A percentile compares a stretch with the other conserved stretches of the same genome.
Evolutionary conservation across 257 asterid species (phyloP).

Genomic region (Perilla frutescens): DNA sequence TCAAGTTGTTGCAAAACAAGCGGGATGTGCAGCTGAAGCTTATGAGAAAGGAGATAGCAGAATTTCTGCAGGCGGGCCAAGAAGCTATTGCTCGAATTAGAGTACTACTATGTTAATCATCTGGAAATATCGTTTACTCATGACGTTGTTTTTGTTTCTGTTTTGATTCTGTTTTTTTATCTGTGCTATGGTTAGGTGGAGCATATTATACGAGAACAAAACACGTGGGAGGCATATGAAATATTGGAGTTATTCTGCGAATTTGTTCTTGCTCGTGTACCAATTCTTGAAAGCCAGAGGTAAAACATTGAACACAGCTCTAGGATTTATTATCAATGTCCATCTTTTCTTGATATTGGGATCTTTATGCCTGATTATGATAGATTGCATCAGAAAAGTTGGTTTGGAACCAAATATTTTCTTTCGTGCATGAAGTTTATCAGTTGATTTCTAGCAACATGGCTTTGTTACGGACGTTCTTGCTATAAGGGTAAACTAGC

Average conservation of each 20-base stretch:
- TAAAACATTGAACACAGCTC: constrained; percentile 31
- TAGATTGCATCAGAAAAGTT: neutral
- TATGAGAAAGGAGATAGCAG: constrained; percentile 91
- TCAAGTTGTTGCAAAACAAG: constrained; percentile 89
- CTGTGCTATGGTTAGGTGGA: constrained; percentile 66
- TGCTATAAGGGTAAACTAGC: no score
- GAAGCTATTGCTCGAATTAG: constrained; percentile 91
- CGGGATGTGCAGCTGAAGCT: constrained; percentile 77
- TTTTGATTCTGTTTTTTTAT: constrained; percentile 7
- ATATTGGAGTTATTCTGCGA: constrained; percentile 83
- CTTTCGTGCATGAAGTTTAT: constrained; percentile 13
- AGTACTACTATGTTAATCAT: constrained; percentile 44
- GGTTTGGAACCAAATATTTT: neutral
- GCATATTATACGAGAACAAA: constrained; percentile 89
- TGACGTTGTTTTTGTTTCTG: neutral
- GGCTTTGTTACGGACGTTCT: neutral
- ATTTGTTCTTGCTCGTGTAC: constrained; percentile 82
- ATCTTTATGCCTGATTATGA: neutral
- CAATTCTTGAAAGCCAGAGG: constrained; percentile 88
- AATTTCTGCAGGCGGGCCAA: constrained; percentile 86
- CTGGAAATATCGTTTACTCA: constrained; percentile 13
- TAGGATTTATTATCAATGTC: constrained; percentile 1
- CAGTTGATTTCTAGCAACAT: neutral
- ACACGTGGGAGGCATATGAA: constrained; percentile 89
- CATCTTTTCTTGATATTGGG: neutral